Evolutionary conservation across 2,329 filamentous ascomycete genomes (phyloP).

Genomic region (Magnaporthiopsis incrustans): DNA sequence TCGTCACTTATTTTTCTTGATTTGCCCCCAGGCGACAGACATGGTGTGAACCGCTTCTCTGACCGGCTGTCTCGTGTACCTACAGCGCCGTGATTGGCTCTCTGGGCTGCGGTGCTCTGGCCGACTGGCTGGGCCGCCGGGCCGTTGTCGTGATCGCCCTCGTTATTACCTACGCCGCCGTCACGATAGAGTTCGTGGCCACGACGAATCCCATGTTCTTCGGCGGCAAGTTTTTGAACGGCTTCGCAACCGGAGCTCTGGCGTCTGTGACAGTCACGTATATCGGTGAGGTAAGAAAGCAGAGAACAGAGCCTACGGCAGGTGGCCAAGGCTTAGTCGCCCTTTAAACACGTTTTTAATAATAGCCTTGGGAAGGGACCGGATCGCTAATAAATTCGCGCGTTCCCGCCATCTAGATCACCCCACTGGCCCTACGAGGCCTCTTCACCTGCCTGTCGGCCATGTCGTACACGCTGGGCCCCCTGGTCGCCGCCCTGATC

Average conservation of each 20-base stretch:
- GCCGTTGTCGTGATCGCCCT: conserved; percentile 21
- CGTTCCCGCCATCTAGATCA: conserved; percentile 8
- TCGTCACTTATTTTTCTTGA: background rate
- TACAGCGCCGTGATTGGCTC: conserved; percentile 19
- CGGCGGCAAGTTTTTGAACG: conserved; percentile 29
- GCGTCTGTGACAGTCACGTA: conserved; percentile 12
- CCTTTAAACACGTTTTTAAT: too few species aligned
- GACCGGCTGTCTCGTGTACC: background rate
- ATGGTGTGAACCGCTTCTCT: background rate
- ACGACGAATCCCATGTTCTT: conserved; percentile 28
- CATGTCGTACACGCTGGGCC: conserved; percentile 16
- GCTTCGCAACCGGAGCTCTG: conserved; percentile 19
- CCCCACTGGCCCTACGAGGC: conserved; percentile 17
- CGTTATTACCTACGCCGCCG: conserved; percentile 22
- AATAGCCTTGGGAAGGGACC: background rate
- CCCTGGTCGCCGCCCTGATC: conserved; percentile 17
- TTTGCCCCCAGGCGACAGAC: too few species aligned
- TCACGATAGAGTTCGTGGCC: conserved; percentile 27
- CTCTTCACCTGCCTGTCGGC: conserved; percentile 15
- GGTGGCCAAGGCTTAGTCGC: background rate
- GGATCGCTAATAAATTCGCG: too few species aligned
- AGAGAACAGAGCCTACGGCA: background rate
- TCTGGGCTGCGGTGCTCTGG: conserved; percentile 22
- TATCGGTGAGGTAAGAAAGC: conserved; percentile 13
- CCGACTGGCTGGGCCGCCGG: conserved; percentile 26